Evolutionary conservation across 2,329 filamentous ascomycete genomes (phyloP), one percentile per base, ranked within the genome.

Genomic region (Cytospora mali): DNA sequence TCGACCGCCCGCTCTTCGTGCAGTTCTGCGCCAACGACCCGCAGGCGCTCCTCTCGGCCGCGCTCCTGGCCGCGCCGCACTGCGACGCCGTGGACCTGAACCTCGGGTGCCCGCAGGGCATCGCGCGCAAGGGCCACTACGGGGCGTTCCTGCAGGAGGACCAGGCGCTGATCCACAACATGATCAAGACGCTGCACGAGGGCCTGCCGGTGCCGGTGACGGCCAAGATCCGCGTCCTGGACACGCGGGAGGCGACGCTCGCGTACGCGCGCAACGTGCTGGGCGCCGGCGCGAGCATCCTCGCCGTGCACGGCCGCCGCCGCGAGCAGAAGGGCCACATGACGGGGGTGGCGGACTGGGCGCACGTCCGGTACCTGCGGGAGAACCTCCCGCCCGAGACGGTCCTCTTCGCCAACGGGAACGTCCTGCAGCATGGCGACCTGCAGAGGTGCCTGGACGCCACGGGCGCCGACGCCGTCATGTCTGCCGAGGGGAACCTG

Each of bases 11-110:
- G 0, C 86, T 98, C 11, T 93, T 97, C 70, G 94, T 97, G 3
- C 95, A 99, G 72, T 99, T 99, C 76, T 99, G 95, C 81, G 91
- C 92, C 66, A 96, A 95, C 75, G 88, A 95, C 64, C 86, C 92
- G 0, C 84, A 90, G n/a, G 86, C 90, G 58, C 83, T 97, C 23
- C 86, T 98, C 54, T 82, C 83, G 29, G 93, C 95, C 0, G 95
- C 94, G 0, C 83, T 84, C 67, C 83, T 88, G 65, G 93, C 92
- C 0, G 88, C 90, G 6, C 91, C 92, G 0, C 91, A 93, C 75
- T 98, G 94, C 76, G 95, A 99, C 74, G 95, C 95, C 9, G 90
- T 99, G 4, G 95, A 99, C 74, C 78, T 99, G 69, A 99, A 99
- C 74, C 81, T 99, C 5, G 95, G 95, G 9, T 99, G 95, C 76